Percentiles rank a stretch among this genome's conserved stretches.
Evolutionary conservation across 2,329 filamentous ascomycete genomes (phyloP).

Genomic region (Colletotrichum higginsianum): DNA sequence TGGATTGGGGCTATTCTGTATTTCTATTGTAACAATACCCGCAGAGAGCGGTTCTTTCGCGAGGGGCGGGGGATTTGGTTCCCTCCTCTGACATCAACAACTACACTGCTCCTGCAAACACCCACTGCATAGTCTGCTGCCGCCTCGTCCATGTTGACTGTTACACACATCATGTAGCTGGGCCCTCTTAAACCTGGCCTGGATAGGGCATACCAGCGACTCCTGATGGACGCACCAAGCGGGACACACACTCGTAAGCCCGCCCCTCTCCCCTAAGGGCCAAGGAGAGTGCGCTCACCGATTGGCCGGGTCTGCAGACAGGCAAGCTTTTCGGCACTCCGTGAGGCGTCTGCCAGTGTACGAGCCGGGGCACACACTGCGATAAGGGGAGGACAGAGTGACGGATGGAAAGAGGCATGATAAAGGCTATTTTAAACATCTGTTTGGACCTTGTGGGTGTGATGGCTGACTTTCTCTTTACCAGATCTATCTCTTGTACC

Average conservation of each 20-base stretch:
- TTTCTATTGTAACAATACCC: conserved; percentile 31
- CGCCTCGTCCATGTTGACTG: background rate
- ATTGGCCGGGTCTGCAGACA: background rate
- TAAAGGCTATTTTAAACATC: conserved; percentile 30
- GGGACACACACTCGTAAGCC: background rate
- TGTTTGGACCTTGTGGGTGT: conserved; percentile 34
- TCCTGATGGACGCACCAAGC: background rate
- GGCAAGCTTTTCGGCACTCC: background rate
- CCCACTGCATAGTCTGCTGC: background rate
- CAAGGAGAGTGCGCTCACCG: background rate
- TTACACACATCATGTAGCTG: background rate
- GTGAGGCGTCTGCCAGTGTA: background rate
- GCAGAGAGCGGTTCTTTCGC: background rate
- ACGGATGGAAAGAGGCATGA: conserved; percentile 9
- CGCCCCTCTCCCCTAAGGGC: too few relatives aligned
- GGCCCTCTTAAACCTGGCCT: background rate
- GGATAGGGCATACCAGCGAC: background rate
- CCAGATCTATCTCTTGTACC: conserved; percentile 1
- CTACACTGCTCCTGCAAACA: background rate
- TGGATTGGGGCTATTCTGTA: conserved; percentile 22
- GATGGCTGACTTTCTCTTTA: background rate
- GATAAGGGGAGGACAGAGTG: background rate
- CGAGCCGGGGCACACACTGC: background rate
- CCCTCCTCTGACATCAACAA: background rate
- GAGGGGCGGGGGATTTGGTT: background rate